phyloP scores from a whole-genome alignment of 495 filamentous ascomycete genomes.

The Tetracladium marchalianum region DNA sequence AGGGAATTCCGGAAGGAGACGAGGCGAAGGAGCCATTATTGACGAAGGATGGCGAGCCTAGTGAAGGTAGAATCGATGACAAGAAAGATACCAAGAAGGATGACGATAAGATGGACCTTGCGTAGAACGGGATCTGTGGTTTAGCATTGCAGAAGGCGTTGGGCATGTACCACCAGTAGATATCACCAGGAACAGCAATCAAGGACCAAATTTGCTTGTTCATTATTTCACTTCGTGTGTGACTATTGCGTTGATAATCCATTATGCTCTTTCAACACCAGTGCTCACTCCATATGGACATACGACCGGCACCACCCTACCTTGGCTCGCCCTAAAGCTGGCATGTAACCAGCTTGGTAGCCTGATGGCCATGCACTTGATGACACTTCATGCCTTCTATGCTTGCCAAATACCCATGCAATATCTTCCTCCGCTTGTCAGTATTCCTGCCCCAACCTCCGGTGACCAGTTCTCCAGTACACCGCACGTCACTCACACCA shows the following conservation, averaged over 20 bases:
- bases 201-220: neutral
- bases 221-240: too few species aligned
- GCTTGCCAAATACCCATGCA: neutral
- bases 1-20: constrained; percentile 81
- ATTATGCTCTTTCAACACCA: too few species aligned
- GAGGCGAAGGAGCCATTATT: constrained; percentile 53
- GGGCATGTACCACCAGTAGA: constrained; percentile 18
- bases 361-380: too few species aligned
- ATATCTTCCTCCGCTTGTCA: neutral
- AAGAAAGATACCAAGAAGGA: constrained; percentile 58
- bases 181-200: constrained; percentile 4
- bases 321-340: neutral
- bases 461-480: too few species aligned
- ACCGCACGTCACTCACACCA: neutral
- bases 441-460: neutral
- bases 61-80: constrained; percentile 42
- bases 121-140: constrained; percentile 29
- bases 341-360: neutral
- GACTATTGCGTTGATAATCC: too few species aligned
- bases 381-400: neutral
- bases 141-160: constrained; percentile 19
- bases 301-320: neutral
- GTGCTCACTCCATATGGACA: too few species aligned
- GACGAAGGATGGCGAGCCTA: constrained; percentile 56
- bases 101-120: constrained; percentile 83